Conservation (phyloP, 768 basidiomycete genomes). For the Sutorius australiensis region DNA sequence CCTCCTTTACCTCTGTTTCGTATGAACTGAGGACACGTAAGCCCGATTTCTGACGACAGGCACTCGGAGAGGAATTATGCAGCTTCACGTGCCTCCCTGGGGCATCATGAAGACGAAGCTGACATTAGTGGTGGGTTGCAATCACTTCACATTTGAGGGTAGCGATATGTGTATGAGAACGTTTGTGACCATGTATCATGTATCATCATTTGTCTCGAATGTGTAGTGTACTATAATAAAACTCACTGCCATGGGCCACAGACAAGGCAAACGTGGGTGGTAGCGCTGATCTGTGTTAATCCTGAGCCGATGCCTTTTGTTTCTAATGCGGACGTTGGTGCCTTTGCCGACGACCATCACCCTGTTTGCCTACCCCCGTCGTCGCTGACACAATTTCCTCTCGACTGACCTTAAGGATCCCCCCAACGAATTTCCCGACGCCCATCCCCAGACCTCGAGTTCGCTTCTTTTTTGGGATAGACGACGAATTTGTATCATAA, state of each 20-base stretch:
- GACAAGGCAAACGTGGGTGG: background rate
- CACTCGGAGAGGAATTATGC: slow-evolving; percentile 22
- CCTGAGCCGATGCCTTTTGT: no score
- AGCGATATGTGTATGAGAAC: background rate
- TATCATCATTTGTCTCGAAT: slow-evolving; percentile 4
- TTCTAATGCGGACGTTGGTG: slow-evolving; percentile 9
- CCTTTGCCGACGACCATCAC: background rate
- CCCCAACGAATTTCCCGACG: slow-evolving; percentile 70
- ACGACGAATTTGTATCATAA: slow-evolving; percentile 42
- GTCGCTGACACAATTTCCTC: slow-evolving; percentile 51
- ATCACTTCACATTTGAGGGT: slow-evolving; percentile 22
- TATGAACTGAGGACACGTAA: slow-evolving; percentile 12
- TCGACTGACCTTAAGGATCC: slow-evolving; percentile 60
- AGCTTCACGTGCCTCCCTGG: slow-evolving; percentile 12
- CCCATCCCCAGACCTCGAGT: slow-evolving; percentile 73
- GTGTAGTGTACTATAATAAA: slow-evolving; percentile 4
- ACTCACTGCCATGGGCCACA: background rate
- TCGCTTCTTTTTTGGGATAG: slow-evolving; percentile 40
- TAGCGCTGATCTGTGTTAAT: background rate
- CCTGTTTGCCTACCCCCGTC: slow-evolving; percentile 20
- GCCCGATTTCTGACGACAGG: slow-evolving; percentile 25
- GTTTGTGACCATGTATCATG: slow-evolving; percentile 3
- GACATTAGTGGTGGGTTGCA: slow-evolving; percentile 24
- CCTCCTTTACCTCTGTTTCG: background rate
- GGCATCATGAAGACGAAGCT: slow-evolving; percentile 16